phyloP scores from a whole-genome alignment of 345 rosid species.

The Camelina hispida region DNA sequence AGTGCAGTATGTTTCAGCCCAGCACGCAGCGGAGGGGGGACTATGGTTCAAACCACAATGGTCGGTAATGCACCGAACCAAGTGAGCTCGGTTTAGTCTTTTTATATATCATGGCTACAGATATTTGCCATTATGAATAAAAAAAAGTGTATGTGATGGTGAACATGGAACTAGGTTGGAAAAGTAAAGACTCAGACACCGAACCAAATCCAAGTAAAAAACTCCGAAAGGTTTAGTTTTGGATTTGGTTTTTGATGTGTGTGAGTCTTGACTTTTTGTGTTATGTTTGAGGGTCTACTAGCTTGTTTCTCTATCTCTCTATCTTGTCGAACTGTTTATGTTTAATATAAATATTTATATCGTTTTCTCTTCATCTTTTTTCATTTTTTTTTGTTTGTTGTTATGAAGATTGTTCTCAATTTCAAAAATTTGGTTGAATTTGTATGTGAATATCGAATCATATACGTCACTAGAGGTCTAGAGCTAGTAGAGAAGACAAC shows the following conservation, averaged over 20 bases:
- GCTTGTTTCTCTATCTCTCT: not conserved
- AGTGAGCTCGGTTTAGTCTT: constrained; percentile 9
- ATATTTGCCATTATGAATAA: not conserved
- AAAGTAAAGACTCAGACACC: constrained; percentile 44
- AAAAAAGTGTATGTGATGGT: not conserved
- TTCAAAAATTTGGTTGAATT: not conserved
- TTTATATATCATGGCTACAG: not conserved
- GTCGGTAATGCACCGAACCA: constrained; percentile 30
- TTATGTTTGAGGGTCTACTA: not conserved
- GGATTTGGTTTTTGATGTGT: constrained; percentile 46
- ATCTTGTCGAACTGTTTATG: constrained; percentile 10
- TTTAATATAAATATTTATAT: not conserved
- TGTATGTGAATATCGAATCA: not conserved
- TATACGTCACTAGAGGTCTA: not conserved
- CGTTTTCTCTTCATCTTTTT: not conserved
- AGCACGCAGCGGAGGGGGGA: constrained; percentile 51
- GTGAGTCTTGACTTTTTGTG: constrained; percentile 35
- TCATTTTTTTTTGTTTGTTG: not conserved
- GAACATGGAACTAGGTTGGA: not conserved
- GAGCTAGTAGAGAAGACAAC: not conserved
- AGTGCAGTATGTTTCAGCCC: constrained; percentile 57
- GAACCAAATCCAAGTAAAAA: constrained; percentile 41
- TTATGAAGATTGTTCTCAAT: not conserved
- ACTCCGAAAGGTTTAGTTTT: constrained; percentile 13
- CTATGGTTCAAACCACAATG: constrained; percentile 23